phyloP scores from a whole-genome alignment of 2,329 filamentous ascomycete species.

The Colletotrichum coccodes region DNA sequence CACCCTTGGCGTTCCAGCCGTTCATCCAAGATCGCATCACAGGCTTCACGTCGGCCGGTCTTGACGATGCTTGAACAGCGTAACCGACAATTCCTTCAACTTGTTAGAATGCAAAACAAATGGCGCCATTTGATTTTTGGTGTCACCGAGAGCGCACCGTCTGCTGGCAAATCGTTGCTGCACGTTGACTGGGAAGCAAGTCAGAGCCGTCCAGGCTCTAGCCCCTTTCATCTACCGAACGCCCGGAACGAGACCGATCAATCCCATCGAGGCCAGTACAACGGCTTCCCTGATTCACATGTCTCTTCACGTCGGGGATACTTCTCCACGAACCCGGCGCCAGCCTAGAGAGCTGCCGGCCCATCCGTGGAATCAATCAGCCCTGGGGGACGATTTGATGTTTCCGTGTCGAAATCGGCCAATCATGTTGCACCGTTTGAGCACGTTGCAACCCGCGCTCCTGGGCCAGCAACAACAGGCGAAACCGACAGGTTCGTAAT shows the following conservation, averaged over 20 bases:
- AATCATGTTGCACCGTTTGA: slow-evolving; percentile 4
- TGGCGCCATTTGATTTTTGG: background rate
- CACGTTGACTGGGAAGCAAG: slow-evolving; percentile 3
- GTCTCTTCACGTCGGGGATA: slow-evolving; percentile 10
- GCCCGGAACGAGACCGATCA: background rate
- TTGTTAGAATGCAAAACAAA: background rate
- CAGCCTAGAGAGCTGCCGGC: slow-evolving; percentile 5
- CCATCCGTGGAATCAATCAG: slow-evolving; percentile 10
- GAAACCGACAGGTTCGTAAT: background rate
- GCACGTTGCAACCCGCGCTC: slow-evolving; percentile 20
- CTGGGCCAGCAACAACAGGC: background rate
- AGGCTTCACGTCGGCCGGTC: background rate
- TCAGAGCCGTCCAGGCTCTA: background rate
- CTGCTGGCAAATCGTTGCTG: slow-evolving; percentile 4
- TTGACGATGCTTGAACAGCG: background rate
- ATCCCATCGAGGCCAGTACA: background rate
- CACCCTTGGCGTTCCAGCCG: slow-evolving; percentile 1
- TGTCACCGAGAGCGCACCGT: background rate
- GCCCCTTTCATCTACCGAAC: slow-evolving; percentile 23
- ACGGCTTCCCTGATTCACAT: background rate
- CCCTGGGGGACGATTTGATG: background rate
- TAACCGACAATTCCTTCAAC: too few species aligned
- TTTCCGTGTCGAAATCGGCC: background rate
- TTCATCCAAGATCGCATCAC: background rate
- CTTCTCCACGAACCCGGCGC: background rate